Conservation (phyloP, 768 basidiomycete species). For the Macrolepiota albuminosa region DNA sequence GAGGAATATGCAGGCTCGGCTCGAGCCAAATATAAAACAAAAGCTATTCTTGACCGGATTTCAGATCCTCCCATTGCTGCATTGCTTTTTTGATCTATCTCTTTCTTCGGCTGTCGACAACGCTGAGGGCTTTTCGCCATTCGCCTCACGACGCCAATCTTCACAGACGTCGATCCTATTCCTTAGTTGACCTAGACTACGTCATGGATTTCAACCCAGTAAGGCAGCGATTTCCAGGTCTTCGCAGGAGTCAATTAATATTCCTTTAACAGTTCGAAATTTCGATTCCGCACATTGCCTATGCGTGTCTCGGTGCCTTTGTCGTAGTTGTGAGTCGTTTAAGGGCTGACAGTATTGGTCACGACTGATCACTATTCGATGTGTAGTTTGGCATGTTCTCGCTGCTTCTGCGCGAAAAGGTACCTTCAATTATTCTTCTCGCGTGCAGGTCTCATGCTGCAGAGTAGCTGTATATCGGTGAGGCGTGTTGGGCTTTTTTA, state of each 20-base stretch:
- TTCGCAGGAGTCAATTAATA: neutral
- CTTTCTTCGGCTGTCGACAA: conserved; percentile 8
- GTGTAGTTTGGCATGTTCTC: conserved; percentile 92
- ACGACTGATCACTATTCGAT: neutral
- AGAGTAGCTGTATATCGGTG: conserved; percentile 81
- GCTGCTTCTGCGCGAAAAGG: conserved; percentile 83
- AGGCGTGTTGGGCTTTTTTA: conserved; percentile 93
- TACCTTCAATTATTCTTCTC: conserved; percentile 22
- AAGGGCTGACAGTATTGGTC: neutral
- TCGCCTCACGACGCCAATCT: conserved; percentile 5
- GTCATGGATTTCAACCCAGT: conserved; percentile 50
- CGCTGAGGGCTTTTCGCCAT: conserved; percentile 19
- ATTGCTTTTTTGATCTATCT: conserved; percentile 8
- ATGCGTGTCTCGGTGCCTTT: conserved; percentile 78
- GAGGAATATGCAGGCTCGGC: conserved; percentile 1
- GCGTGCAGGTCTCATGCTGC: conserved; percentile 4
- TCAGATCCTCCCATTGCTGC: neutral
- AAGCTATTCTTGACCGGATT: neutral
- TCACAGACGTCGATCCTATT: neutral
- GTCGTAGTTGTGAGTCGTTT: conserved; percentile 61
- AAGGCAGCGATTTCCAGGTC: conserved; percentile 12
- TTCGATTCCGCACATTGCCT: conserved; percentile 68
- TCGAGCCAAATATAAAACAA: conserved; percentile 6
- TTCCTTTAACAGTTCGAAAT: conserved; percentile 46
- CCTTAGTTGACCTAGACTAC: conserved; percentile 12